phyloP scores from a whole-genome alignment of 2,329 filamentous ascomycete genomes.

The Penicillium sp. region DNA sequence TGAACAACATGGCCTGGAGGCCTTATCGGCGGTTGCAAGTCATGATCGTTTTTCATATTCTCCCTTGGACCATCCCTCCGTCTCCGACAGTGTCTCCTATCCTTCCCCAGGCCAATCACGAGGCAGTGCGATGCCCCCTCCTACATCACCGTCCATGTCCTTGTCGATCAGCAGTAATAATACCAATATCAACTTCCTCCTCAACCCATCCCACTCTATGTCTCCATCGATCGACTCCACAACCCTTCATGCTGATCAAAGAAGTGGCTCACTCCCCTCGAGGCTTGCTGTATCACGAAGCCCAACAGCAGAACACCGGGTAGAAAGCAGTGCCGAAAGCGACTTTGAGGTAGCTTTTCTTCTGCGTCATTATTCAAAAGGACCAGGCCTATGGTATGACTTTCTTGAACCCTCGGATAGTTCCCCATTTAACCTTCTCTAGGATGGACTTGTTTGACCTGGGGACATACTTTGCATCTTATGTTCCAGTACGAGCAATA shows the following conservation, averaged over 20 bases:
- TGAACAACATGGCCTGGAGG: constrained; percentile 54
- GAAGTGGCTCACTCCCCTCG: constrained; percentile 31
- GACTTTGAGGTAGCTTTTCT: constrained; percentile 62
- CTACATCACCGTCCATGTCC: constrained; percentile 45
- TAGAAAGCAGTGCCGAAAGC: constrained; percentile 35
- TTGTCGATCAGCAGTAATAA: constrained; percentile 39
- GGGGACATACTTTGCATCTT: constrained; percentile 60
- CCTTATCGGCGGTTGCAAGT: constrained; percentile 54
- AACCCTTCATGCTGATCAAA: constrained; percentile 32
- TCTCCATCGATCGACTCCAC: constrained; percentile 48
- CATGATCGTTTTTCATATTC: constrained; percentile 37
- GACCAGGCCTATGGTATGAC: constrained; percentile 57
- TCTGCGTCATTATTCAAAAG: constrained; percentile 60
- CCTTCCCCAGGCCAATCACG: constrained; percentile 36
- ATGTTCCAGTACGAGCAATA: constrained; percentile 59
- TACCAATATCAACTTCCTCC: constrained; percentile 56
- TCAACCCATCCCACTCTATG: constrained; percentile 49
- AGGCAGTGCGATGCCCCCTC: constrained; percentile 32
- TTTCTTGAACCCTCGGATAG: neutral
- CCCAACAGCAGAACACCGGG: constrained; percentile 21
- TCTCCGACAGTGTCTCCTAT: constrained; percentile 28
- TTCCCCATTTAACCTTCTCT: constrained; percentile 6
- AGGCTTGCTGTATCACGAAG: constrained; percentile 24
- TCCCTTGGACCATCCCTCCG: constrained; percentile 25
- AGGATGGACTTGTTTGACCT: constrained; percentile 50